A percentile compares a stretch with the other conserved stretches of the same genome.
These are phyloP conservation scores for Diaporthe vexans DNA, from an alignment of 2,329 filamentous ascomycete species.

Conservation along the genomic window DNA sequence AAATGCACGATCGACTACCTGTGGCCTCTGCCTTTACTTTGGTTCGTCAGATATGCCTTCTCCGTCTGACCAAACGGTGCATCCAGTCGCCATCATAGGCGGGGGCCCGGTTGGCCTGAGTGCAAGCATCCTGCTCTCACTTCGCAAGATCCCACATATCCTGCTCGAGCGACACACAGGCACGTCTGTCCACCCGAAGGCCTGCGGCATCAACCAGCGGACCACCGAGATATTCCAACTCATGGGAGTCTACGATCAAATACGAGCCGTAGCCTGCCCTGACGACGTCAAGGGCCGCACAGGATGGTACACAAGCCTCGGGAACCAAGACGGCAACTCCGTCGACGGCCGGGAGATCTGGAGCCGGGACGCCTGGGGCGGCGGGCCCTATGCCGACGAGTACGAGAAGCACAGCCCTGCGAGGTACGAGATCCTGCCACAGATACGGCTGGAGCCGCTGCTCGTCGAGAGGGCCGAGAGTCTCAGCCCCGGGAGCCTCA, in stretches of 20 bases:
- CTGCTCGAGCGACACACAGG: conserved; percentile 42
- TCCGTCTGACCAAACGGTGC: not conserved
- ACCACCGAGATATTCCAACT: conserved; percentile 33
- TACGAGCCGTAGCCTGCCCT: conserved; percentile 24
- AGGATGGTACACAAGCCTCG: conserved; percentile 52
- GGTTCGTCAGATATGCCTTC: not conserved
- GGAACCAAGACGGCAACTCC: conserved; percentile 34
- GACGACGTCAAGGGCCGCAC: conserved; percentile 43
- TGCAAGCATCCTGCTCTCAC: conserved; percentile 40
- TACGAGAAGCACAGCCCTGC: conserved; percentile 44
- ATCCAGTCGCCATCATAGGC: conserved; percentile 35
- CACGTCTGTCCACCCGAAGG: conserved; percentile 41
- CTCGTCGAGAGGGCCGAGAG: conserved; percentile 48
- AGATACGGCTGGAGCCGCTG: conserved; percentile 54
- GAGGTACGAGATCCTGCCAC: conserved; percentile 50
- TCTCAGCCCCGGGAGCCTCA: conserved; percentile 49
- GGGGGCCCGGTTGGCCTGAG: conserved; percentile 41
- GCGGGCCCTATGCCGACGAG: conserved; percentile 47
- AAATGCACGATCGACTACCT: not conserved
- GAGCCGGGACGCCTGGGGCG: conserved; percentile 49
- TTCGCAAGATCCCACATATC: conserved; percentile 40
- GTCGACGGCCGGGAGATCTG: conserved; percentile 48
- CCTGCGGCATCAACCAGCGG: conserved; percentile 37
- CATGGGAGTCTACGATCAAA: conserved; percentile 30
- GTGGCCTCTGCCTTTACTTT: not conserved